Evolutionary conservation across 2,329 filamentous ascomycete species (phyloP).

Genomic region (Paracamarosporium sp.): DNA sequence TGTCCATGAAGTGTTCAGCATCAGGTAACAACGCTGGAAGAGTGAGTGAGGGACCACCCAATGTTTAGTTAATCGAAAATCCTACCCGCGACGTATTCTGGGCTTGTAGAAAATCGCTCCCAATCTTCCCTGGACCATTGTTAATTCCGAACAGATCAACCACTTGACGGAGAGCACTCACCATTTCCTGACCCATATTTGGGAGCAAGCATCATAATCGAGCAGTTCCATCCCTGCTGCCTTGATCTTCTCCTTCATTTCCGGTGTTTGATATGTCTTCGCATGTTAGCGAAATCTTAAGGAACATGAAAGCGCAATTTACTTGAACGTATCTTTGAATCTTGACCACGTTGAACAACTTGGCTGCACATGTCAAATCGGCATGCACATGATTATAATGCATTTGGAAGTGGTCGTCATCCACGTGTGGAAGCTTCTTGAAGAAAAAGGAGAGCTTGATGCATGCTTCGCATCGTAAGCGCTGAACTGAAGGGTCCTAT

Average conservation of each 20-base stretch:
- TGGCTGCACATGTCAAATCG: constrained; percentile 35
- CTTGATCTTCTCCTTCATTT: constrained; percentile 29
- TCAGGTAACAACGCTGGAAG: constrained; percentile 24
- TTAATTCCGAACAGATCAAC: background rate
- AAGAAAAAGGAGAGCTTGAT: constrained; percentile 41
- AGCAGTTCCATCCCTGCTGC: constrained; percentile 28
- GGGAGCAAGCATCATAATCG: constrained; percentile 32
- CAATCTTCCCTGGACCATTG: constrained; percentile 23
- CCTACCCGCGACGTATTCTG: constrained; percentile 26
- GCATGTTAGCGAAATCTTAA: background rate
- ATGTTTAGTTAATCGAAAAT: background rate
- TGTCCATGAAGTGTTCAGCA: constrained; percentile 36
- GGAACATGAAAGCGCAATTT: background rate
- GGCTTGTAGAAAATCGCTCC: constrained; percentile 26
- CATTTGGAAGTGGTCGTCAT: constrained; percentile 39
- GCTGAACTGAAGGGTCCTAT: background rate
- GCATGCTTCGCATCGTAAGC: constrained; percentile 21
- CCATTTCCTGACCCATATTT: constrained; percentile 31
- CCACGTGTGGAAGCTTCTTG: constrained; percentile 38
- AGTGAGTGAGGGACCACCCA: background rate
- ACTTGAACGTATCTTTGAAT: constrained; percentile 36
- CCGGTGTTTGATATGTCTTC: constrained; percentile 26
- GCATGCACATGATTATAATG: constrained; percentile 43
- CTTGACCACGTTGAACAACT: constrained; percentile 33
- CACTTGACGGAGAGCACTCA: background rate